Evolutionary conservation across 2,329 filamentous ascomycete genomes (phyloP).

Genomic region (Claviceps maximensis): DNA sequence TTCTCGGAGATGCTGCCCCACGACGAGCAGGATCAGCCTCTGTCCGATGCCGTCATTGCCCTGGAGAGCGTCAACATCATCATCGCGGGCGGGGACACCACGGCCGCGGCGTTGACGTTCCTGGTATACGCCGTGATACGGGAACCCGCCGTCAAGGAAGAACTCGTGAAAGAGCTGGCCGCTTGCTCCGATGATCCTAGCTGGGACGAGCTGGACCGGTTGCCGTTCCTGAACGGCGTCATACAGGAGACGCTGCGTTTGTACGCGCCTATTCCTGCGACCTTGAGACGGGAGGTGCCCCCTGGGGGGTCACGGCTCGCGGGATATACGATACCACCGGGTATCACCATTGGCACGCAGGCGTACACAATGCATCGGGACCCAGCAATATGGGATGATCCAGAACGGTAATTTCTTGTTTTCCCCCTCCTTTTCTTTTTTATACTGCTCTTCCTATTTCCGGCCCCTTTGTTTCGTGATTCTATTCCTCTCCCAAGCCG

Average conservation of each 20-base stretch:
- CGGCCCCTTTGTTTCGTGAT: too few relatives aligned
- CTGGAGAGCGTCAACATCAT: neutral
- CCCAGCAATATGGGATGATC: neutral
- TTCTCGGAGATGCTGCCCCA: neutral
- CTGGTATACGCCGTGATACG: neutral
- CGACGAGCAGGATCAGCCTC: neutral
- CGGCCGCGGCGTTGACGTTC: neutral
- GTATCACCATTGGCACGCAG: neutral
- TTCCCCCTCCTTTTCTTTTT: too few relatives aligned
- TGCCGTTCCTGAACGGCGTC: neutral
- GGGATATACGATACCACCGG: neutral
- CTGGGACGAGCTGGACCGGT: neutral
- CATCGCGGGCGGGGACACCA: neutral
- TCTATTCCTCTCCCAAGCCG: neutral
- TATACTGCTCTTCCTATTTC: too few relatives aligned
- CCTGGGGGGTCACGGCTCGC: neutral
- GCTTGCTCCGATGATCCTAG: neutral
- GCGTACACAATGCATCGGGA: constrained; percentile 1
- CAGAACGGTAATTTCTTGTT: neutral
- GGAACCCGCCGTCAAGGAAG: neutral
- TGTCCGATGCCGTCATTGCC: neutral
- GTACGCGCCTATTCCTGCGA: neutral
- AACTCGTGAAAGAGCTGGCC: neutral
- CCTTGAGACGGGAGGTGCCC: neutral
- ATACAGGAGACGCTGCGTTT: neutral